Evolutionary conservation across 2,329 filamentous ascomycete species (phyloP).

Genomic region (Fusarium acutatum): DNA sequence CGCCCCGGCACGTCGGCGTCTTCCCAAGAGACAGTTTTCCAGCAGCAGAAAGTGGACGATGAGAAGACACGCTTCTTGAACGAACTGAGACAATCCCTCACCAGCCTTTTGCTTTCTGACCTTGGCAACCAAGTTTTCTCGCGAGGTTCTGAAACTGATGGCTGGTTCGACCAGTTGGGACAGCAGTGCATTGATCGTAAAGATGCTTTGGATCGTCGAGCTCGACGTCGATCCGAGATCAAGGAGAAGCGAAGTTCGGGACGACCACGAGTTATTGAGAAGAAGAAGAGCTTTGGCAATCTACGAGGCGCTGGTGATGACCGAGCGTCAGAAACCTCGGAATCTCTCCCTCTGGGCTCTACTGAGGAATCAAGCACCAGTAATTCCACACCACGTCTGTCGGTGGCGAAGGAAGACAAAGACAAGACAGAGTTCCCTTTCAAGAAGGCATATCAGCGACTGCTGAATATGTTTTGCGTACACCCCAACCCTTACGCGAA

Average conservation of each 20-base stretch:
- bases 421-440: slow-evolving; percentile 74
- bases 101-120: slow-evolving; percentile 87
- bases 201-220: slow-evolving; percentile 61
- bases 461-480: slow-evolving; percentile 87
- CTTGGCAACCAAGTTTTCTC: slow-evolving; percentile 86
- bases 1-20: slow-evolving; percentile 73
- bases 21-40: slow-evolving; percentile 72
- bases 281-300: slow-evolving; percentile 75
- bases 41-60: slow-evolving; percentile 68
- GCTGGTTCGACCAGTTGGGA: slow-evolving; percentile 79
- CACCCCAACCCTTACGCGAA: slow-evolving; percentile 90
- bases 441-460: slow-evolving; percentile 77
- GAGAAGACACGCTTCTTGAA: slow-evolving; percentile 82
- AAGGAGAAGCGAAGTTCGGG: slow-evolving; percentile 56
- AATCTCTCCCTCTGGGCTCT: slow-evolving; percentile 49
- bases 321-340: slow-evolving; percentile 50
- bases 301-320: slow-evolving; percentile 63
- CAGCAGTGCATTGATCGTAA: slow-evolving; percentile 72
- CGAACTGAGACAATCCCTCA: slow-evolving; percentile 80
- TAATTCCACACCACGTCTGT: slow-evolving; percentile 39
- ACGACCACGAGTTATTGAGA: slow-evolving; percentile 65
- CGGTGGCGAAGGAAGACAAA: slow-evolving; percentile 38
- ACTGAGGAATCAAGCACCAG: slow-evolving; percentile 50
- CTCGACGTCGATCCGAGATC: slow-evolving; percentile 51
- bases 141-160: slow-evolving; percentile 91